Conservation (phyloP, 495 filamentous ascomycete genomes). For the Trichoderma gamsii region DNA sequence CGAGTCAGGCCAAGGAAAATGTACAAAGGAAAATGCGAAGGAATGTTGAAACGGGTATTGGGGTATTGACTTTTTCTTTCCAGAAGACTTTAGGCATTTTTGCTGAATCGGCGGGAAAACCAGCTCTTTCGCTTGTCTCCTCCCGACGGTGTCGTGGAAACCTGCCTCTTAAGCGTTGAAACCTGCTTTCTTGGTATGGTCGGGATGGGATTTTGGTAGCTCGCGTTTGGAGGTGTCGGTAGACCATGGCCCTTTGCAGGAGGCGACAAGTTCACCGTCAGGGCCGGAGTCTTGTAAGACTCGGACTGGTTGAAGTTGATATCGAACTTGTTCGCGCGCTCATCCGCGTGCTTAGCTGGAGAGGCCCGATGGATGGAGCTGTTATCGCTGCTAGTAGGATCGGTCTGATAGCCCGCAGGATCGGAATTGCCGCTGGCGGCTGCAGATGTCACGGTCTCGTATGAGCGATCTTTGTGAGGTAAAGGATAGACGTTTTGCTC, state of each 20-base stretch:
- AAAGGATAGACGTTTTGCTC: constrained; percentile 54
- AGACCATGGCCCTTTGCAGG: constrained; percentile 16
- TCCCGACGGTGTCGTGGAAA: constrained; percentile 12
- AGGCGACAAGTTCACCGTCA: constrained; percentile 24
- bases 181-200: constrained; percentile 1
- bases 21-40: constrained; percentile 18
- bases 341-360: constrained; percentile 41
- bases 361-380: constrained; percentile 75
- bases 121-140: constrained; percentile 79
- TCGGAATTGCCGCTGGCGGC: constrained; percentile 68
- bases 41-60: not conserved
- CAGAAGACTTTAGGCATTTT: constrained; percentile 35
- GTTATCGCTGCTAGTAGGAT: constrained; percentile 81
- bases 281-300: constrained; percentile 31
- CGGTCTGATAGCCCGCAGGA: constrained; percentile 71
- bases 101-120: constrained; percentile 79
- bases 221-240: constrained; percentile 15
- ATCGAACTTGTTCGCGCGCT: constrained; percentile 42
- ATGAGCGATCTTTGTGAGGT: constrained; percentile 66
- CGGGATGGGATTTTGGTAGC: constrained; percentile 12
- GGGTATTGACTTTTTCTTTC: constrained; percentile 18
- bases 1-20: constrained; percentile 22
- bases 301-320: constrained; percentile 38
- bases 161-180: constrained; percentile 3
- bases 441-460: constrained; percentile 73